phyloP scores from a whole-genome alignment of 805 yeast species.

The Pichia exigua region DNA sequence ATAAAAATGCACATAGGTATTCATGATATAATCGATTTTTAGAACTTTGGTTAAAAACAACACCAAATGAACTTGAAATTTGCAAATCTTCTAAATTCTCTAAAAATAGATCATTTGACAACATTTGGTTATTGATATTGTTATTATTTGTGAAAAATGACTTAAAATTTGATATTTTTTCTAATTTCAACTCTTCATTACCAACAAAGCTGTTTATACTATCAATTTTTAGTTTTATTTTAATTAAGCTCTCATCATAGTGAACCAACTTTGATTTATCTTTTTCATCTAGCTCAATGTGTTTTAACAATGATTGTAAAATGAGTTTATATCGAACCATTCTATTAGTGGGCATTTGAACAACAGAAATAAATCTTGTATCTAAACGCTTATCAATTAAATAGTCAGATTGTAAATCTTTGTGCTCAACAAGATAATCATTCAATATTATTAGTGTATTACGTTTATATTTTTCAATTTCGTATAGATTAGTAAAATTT shows the following conservation, averaged over 20 bases:
- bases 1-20: slow-evolving; percentile 34
- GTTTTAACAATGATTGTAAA: slow-evolving; percentile 34
- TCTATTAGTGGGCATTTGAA: slow-evolving; percentile 47
- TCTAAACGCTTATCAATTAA: slow-evolving; percentile 38
- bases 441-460: slow-evolving; percentile 16
- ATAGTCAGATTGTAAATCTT: slow-evolving; percentile 6
- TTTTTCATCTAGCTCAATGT: slow-evolving; percentile 16
- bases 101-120: neutral
- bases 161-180: slow-evolving; percentile 15
- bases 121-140: neutral
- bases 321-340: slow-evolving; percentile 43
- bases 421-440: slow-evolving; percentile 23
- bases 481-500: slow-evolving; percentile 15
- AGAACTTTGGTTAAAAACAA: neutral
- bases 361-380: slow-evolving; percentile 44
- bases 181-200: slow-evolving; percentile 13
- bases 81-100: neutral
- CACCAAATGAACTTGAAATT: neutral
- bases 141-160: slow-evolving; percentile 5
- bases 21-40: neutral
- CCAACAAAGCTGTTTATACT: slow-evolving; percentile 20
- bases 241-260: slow-evolving; percentile 12
- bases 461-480: slow-evolving; percentile 21
- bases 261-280: slow-evolving; percentile 22
- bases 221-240: slow-evolving; percentile 17